phyloP scores from a whole-genome alignment of 768 basidiomycete genomes.

The Auricularia auricula-judae region DNA sequence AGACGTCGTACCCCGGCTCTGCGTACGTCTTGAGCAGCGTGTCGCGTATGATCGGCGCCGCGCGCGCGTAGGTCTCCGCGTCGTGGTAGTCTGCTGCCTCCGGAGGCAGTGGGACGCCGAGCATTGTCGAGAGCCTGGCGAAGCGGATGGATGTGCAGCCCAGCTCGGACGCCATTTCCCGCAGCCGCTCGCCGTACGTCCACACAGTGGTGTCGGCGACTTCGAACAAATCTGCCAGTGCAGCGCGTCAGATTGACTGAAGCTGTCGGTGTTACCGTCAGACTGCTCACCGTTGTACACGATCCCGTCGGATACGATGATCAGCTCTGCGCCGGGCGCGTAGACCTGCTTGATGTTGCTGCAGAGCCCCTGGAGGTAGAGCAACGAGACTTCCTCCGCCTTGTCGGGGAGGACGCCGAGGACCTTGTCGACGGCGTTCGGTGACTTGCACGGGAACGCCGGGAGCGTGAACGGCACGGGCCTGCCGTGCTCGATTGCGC shows the following conservation, averaged over 20 bases:
- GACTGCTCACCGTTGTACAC: background rate
- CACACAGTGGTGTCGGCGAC: background rate
- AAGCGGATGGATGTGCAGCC: background rate
- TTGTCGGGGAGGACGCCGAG: background rate
- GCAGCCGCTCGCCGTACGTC: background rate
- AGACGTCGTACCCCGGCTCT: background rate
- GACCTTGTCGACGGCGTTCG: background rate
- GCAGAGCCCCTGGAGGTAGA: background rate
- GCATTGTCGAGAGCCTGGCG: background rate
- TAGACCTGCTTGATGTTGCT: background rate
- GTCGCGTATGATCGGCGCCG: background rate
- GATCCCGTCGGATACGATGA: background rate
- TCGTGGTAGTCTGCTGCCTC: background rate
- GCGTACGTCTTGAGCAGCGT: background rate
- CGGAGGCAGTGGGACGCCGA: background rate
- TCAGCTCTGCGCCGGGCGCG: background rate
- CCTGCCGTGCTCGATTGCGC: too few relatives aligned
- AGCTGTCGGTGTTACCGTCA: too few relatives aligned
- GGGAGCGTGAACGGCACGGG: background rate
- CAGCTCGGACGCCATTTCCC: background rate
- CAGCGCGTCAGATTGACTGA: background rate
- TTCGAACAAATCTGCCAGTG: background rate
- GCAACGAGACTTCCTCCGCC: background rate
- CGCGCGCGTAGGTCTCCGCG: background rate
- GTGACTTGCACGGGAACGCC: background rate